Evolutionary conservation across 306 rosid species (phyloP), one percentile per base, ranked within the genome.

Genomic region (Corylus heterophylla): DNA sequence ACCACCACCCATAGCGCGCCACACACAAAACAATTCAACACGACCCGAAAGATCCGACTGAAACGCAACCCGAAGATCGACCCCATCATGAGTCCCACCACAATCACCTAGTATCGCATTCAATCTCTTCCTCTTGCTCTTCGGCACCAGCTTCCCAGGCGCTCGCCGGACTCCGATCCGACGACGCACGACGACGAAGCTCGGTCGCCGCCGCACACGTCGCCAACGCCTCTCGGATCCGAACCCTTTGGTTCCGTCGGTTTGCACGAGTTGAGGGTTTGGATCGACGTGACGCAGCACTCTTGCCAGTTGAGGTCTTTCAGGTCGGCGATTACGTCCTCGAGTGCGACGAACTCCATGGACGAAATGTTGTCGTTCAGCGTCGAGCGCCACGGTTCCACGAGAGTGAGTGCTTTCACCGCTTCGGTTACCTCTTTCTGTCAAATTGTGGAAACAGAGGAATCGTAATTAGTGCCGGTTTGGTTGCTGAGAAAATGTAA

Each of bases 261-360:
- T 27, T 55, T 76, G 61, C 78, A 35, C 16, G 89, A 74, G 58
- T 83, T 62, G 47, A 93, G 64, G 59, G 82, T 87, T 79, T 87
- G 72, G 37, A 92, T 52, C 17, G 96, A 90, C 16, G 96, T 89
- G 31, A 90, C 88, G 82, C 92, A 87, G 83, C 98, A 94, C 80
- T 94, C 98, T 37, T 88, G 91, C 97, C 97, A 94, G 44, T 85
- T 76, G 35, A 94, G 90, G 56, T 81, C 81, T 37, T 52, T 20
- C 67, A 94, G 97, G 82, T 94, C 98, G 0, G 79, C 74, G 64
- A 85, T 70, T 16, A 74, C 86, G 17, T 86, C 94, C 66, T 92
- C 92, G 20, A 89, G 29, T 8, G 88, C 31, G 54, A 81, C 74
- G 6, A 59, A 58, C 1, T 79, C 89, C 10, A 78, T 59, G 22